Evolutionary conservation across 768 basidiomycete species (phyloP), one percentile per base, ranked within the genome.

Genomic region (Lactarius tabidus): DNA sequence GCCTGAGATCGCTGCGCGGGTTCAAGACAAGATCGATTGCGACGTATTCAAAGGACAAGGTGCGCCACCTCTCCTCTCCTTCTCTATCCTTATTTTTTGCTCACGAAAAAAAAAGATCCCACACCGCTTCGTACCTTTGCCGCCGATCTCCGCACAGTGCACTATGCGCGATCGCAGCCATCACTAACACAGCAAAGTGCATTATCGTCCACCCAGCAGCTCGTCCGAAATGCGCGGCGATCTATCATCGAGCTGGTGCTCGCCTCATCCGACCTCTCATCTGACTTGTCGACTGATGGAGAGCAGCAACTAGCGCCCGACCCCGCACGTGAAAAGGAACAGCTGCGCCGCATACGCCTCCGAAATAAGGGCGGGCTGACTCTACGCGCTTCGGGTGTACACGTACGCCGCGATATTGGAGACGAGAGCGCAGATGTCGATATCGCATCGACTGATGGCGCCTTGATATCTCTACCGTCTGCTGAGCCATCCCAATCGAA

Each of bases 341-440:
- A 86, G 63, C 81, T 84, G 56, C 77, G 81, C 56, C 80, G 84
- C 70, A 74, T 87, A 61, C 87, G 86, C 75, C 81, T 81, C 66
- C 78, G 83, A 57, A 71, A 82, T 56, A 70, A 71, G 10, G 72
- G 71, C 18, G 66, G 69, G 71, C 61, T 68, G 20, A 70, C 67
- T 1, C 69, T 71, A 2, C 69, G 75, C 23, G 65, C 74, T 1
- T 64, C 57, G 58, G 83, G 79, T 1, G 83, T 87, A 31, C 84
- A 81, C 66, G 78, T 86, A 41, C 80, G 85, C 17, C 76, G 78
- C 33, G 86, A 88, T 68, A 71, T 81, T 3, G 84, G 81, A 33
- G 86, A 88, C 63, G 86, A 88, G 71, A 86, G 80, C 62, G 79
- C 75, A 55, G 83, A 86, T 45, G 85, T 88, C 14, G 85, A 89